Base-by-base conservation (phyloP, 2,329 filamentous ascomycete genomes). In the Passalora sequoiae region DNA sequence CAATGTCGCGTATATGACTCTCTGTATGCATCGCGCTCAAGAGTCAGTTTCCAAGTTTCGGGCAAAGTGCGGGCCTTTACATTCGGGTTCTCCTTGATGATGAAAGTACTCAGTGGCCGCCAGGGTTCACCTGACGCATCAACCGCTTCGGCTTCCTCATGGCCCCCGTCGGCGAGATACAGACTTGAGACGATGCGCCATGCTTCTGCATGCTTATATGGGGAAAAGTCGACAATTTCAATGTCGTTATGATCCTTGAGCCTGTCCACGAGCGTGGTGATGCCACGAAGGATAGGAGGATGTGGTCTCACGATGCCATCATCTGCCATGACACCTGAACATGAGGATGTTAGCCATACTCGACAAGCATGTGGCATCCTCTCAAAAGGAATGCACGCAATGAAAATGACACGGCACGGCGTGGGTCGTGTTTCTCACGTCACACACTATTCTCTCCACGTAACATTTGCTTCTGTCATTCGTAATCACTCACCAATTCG, bases 301-400 rank as follows among this genome's bases (percentile, higher is more conserved):
- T 84, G 83, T 0, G 83, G 83, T 4, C 64, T 69, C 4, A 84
- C 81, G 38, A 80, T 69, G 7, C 74, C 77, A 58, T 86, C 83
- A 60, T 81, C 68, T 73, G 75, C 80, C 62, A 85, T 69, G 22
- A 86, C 74, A 4, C n/a, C n/a, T n/a, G n/a, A n/a, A n/a, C n/a
- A n/a, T n/a, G n/a, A n/a, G n/a, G n/a, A n/a, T n/a, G n/a, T n/a
- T n/a, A n/a, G n/a, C n/a, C n/a, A n/a, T n/a, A n/a, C n/a, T n/a
- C n/a, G n/a, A n/a, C n/a, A n/a, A n/a, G n/a, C n/a, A n/a, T n/a
- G n/a, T n/a, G n/a, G n/a, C n/a, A n/a, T n/a, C n/a, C n/a, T n/a
- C n/a, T n/a, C n/a, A n/a, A n/a, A n/a, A n/a, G n/a, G n/a, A n/a
- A n/a, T n/a, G n/a, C n/a, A n/a, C n/a, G n/a, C n/a, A n/a, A n/a